These are phyloP conservation scores for Ustilago nuda DNA, from an alignment of 1,284 basidiomycete species.

Conservation along the genomic window DNA sequence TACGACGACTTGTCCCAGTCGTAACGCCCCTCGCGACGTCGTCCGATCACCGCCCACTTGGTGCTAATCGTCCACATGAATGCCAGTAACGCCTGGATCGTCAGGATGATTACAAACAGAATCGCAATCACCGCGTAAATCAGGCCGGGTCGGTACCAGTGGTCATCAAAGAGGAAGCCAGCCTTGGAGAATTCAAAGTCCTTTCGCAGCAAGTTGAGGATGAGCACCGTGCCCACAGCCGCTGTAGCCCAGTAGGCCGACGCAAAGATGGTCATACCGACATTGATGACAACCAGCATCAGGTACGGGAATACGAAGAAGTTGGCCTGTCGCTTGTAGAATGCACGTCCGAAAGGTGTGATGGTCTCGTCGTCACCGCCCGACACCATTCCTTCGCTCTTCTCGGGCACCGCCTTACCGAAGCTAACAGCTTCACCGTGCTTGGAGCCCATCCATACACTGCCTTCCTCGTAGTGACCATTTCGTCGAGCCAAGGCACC, in stretches of 20 bases:
- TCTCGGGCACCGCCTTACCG: conserved; percentile 60
- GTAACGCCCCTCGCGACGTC: conserved; percentile 68
- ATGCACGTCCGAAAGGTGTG: conserved; percentile 68
- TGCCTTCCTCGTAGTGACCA: conserved; percentile 68
- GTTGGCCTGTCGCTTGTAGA: conserved; percentile 68
- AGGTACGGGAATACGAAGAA: conserved; percentile 69
- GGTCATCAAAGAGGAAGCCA: conserved; percentile 62
- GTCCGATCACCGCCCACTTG: conserved; percentile 68
- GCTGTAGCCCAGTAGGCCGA: conserved; percentile 68
- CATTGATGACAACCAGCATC: conserved; percentile 66
- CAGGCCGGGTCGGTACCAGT: conserved; percentile 68
- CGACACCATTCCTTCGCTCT: conserved; percentile 41
- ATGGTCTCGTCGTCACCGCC: conserved; percentile 61
- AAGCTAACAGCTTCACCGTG: conserved; percentile 69
- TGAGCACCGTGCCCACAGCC: conserved; percentile 65
- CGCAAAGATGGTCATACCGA: conserved; percentile 62
- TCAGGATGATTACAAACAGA: conserved; percentile 64
- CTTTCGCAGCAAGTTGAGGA: conserved; percentile 61
- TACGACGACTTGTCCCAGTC: conserved; percentile 70
- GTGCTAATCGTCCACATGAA: conserved; percentile 65
- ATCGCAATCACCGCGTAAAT: conserved; percentile 64
- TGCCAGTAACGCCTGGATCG: conserved; percentile 59
- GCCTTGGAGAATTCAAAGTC: conserved; percentile 45
- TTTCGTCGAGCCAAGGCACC: conserved; percentile 67
- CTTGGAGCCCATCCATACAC: conserved; percentile 69